A percentile compares a stretch with the other conserved stretches of the same genome.
Conservation (phyloP, 768 basidiomycete genomes). For the Coprinopsis marcescibilis region DNA sequence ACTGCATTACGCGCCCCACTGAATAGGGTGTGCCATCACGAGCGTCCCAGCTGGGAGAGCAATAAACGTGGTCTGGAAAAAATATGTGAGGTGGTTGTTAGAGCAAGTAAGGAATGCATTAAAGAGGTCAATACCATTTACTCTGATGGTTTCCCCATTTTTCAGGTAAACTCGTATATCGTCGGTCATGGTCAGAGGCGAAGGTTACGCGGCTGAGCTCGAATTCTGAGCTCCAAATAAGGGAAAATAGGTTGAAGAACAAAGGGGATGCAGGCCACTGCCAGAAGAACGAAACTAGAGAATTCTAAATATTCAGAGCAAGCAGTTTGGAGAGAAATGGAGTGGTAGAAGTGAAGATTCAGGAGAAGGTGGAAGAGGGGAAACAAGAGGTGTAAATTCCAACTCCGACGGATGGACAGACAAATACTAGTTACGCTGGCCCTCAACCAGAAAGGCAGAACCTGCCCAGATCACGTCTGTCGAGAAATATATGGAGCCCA, state of each 20-base stretch:
- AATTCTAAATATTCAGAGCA: conserved; percentile 18
- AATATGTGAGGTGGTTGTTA: conserved; percentile 23
- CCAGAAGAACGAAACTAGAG: conserved; percentile 17
- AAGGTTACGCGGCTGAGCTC: conserved; percentile 23
- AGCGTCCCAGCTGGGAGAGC: conserved; percentile 87
- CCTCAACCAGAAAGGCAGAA: background rate
- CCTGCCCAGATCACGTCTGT: conserved; percentile 1
- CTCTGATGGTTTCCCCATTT: conserved; percentile 79
- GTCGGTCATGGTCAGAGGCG: conserved; percentile 15
- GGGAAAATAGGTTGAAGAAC: conserved; percentile 26
- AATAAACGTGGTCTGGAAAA: conserved; percentile 95
- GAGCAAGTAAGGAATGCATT: conserved; percentile 15
- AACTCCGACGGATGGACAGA: conserved; percentile 33
- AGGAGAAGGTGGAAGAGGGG: conserved; percentile 33
- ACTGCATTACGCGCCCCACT: conserved; percentile 95
- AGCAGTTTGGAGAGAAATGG: conserved; percentile 15
- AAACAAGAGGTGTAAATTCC: conserved; percentile 34
- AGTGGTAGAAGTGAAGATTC: conserved; percentile 22
- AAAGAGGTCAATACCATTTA: conserved; percentile 61
- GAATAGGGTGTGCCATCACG: conserved; percentile 95
- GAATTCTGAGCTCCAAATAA: conserved; percentile 21
- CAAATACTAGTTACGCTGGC: conserved; percentile 1
- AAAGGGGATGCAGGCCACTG: conserved; percentile 16
- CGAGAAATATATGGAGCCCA: too few species aligned
- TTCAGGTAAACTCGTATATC: conserved; percentile 54